A percentile compares a stretch with the other conserved stretches of the same genome.
Conservation (phyloP, 208 protist species). For the Blastocrithidia nonstop region DNA sequence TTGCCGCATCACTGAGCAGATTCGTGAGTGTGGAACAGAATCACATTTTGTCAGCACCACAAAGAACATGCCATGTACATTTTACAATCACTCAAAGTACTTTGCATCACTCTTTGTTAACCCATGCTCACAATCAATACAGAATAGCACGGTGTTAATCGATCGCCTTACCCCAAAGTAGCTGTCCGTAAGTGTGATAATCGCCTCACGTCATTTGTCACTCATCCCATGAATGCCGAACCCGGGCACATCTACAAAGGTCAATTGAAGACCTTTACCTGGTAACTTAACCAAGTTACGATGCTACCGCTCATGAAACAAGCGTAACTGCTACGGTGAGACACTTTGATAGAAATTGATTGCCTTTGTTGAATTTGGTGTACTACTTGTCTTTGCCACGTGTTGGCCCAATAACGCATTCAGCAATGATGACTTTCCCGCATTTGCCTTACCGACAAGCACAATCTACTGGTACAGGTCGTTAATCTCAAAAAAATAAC, state of each 20-base stretch:
- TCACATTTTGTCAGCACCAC: slow-evolving; percentile 86
- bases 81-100: slow-evolving; percentile 82
- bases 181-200: slow-evolving; percentile 72
- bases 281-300: slow-evolving; percentile 79
- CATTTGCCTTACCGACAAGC: slow-evolving; percentile 62
- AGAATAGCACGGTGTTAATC: slow-evolving; percentile 84
- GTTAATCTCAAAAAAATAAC: slow-evolving; percentile 86
- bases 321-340: slow-evolving; percentile 54
- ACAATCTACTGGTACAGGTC: slow-evolving; percentile 84
- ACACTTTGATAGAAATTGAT: slow-evolving; percentile 84
- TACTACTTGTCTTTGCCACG: slow-evolving; percentile 76
- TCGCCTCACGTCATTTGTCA: slow-evolving; percentile 70
- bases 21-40: slow-evolving; percentile 65
- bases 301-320: slow-evolving; percentile 41
- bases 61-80: slow-evolving; percentile 80
- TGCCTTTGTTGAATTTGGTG: slow-evolving; percentile 66
- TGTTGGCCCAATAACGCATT: slow-evolving; percentile 69
- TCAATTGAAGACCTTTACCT: slow-evolving; percentile 70
- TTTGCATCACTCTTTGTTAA: slow-evolving; percentile 77
- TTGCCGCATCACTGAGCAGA: slow-evolving; percentile 80
- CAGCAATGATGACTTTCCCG: slow-evolving; percentile 79
- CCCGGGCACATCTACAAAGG: slow-evolving; percentile 85
- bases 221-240: slow-evolving; percentile 85
- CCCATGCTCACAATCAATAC: slow-evolving; percentile 73
- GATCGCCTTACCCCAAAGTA: slow-evolving; percentile 85